These are phyloP conservation scores for Entomortierella parvispora DNA, from an alignment of 192 early-diverging fungal genomes.

Conservation along the genomic window DNA sequence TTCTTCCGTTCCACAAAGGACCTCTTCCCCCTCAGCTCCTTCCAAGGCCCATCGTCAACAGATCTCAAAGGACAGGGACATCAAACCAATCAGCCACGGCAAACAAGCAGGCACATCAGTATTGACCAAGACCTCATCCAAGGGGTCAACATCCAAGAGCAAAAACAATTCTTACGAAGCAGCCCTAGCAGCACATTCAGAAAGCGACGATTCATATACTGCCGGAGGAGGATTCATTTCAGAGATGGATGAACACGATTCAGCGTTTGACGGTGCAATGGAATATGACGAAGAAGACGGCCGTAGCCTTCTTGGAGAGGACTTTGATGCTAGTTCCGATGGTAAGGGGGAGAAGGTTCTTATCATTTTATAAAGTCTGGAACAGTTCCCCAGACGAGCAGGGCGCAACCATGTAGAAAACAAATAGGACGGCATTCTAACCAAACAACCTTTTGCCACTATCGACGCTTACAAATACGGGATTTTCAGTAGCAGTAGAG, in stretches of 20 bases:
- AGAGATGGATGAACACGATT: conserved; percentile 52
- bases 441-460: too few species aligned
- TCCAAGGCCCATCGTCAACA: too few species aligned
- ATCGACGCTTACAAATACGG: too few species aligned
- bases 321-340: conserved; percentile 50
- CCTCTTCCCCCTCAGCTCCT: too few species aligned
- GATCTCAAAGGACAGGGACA: too few species aligned
- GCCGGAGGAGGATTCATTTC: conserved; percentile 43
- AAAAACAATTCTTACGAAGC: background rate
- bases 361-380: background rate
- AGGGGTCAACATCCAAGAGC: background rate
- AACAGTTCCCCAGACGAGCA: too few species aligned
- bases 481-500: conserved; percentile 27
- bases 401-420: too few species aligned
- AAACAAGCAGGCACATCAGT: too few species aligned
- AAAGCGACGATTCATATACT: conserved; percentile 42
- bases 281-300: conserved; percentile 50
- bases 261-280: conserved; percentile 46
- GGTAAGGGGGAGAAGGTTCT: conserved; percentile 22
- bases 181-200: conserved; percentile 23
- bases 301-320: conserved; percentile 41
- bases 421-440: too few species aligned
- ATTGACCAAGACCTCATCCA: background rate
- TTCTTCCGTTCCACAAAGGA: background rate
- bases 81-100: too few species aligned